Percentiles rank a stretch among this genome's conserved stretches.
These are phyloP conservation scores for Prunus yedoensis DNA, from an alignment of 331 rosid genomes.

Conservation along the genomic window DNA sequence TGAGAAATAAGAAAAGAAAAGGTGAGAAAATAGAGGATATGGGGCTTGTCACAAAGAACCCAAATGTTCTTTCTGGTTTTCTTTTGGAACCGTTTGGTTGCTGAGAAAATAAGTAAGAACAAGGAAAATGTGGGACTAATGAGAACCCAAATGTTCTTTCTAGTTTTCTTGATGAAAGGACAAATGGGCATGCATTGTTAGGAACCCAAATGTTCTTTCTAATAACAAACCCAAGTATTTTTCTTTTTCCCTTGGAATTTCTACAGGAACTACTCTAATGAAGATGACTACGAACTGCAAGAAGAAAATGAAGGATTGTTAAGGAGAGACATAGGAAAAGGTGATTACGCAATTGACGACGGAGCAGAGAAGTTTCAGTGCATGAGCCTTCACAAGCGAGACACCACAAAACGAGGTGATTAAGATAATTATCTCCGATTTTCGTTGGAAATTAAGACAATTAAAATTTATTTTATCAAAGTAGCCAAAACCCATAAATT, in stretches of 20 bases:
- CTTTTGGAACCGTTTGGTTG: neutral
- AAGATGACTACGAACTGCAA: conserved; percentile 21
- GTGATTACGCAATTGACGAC: conserved; percentile 24
- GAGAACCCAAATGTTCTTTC: neutral
- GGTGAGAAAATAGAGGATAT: too few relatives aligned
- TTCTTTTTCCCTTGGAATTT: neutral
- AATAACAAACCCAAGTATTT: too few relatives aligned
- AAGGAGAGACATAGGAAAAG: conserved; percentile 17
- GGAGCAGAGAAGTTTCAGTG: conserved; percentile 28
- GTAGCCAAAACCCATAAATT: neutral
- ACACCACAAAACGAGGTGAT: conserved; percentile 30
- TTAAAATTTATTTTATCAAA: neutral
- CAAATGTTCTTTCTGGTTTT: neutral
- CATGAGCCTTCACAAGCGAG: conserved; percentile 23
- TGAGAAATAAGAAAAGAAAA: neutral
- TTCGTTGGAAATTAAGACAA: neutral
- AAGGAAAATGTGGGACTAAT: conserved; percentile 13
- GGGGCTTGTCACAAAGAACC: neutral
- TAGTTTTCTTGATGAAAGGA: conserved; percentile 12
- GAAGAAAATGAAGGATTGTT: conserved; percentile 10
- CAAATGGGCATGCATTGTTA: neutral
- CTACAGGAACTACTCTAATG: conserved; percentile 26
- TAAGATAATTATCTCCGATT: neutral
- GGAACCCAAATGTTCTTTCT: too few relatives aligned
- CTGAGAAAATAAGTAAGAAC: neutral